Conservation (phyloP, 352 stramenopile genomes). For the Peronosclerospora sorghi region DNA sequence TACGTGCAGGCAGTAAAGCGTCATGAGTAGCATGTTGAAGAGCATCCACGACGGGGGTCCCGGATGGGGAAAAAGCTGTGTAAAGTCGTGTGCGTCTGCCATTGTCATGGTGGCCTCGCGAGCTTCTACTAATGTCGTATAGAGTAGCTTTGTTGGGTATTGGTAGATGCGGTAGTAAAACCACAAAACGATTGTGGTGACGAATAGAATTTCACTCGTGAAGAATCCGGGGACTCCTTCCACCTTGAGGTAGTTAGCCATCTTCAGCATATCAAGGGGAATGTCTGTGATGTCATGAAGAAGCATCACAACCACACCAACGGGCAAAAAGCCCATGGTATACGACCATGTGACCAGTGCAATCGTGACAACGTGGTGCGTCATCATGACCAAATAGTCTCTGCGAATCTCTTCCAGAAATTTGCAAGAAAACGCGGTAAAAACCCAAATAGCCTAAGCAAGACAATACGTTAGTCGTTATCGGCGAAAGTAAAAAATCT, state of each 20-base stretch:
- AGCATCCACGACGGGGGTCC: conserved; percentile 73
- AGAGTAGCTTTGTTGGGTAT: conserved; percentile 73
- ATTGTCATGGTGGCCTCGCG: conserved; percentile 68
- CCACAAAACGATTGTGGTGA: conserved; percentile 52
- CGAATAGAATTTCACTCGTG: conserved; percentile 63
- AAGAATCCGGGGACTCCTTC: conserved; percentile 64
- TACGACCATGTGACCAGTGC: conserved; percentile 80
- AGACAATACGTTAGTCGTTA: neutral
- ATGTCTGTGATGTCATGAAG: conserved; percentile 84
- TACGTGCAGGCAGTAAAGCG: conserved; percentile 72
- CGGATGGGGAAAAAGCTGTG: conserved; percentile 48
- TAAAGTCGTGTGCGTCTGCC: conserved; percentile 56
- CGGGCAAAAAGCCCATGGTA: conserved; percentile 62
- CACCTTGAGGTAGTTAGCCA: conserved; percentile 85
- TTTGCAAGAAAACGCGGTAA: conserved; percentile 83
- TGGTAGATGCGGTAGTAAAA: conserved; percentile 83
- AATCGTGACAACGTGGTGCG: conserved; percentile 82
- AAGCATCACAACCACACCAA: conserved; percentile 76
- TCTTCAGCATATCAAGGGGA: conserved; percentile 84
- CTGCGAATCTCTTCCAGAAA: conserved; percentile 84
- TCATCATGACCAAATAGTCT: conserved; percentile 87
- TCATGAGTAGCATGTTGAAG: conserved; percentile 68
- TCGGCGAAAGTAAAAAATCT: neutral
- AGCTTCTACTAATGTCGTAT: conserved; percentile 62
- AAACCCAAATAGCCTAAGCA: conserved; percentile 78